phyloP scores from a whole-genome alignment of 345 rosid genomes.

The Psidium guajava region DNA sequence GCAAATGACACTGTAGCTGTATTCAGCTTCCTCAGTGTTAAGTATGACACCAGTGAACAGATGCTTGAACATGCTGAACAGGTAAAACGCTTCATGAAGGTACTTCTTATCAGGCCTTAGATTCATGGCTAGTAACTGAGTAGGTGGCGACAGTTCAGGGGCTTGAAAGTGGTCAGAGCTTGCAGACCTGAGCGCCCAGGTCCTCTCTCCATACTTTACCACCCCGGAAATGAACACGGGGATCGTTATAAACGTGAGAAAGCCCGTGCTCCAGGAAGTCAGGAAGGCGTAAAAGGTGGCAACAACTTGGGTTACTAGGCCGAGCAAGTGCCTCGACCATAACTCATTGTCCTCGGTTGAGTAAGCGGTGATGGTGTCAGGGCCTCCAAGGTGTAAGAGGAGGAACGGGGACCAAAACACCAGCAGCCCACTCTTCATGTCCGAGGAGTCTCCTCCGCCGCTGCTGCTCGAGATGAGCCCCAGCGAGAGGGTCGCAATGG shows the following conservation, averaged over 20 bases:
- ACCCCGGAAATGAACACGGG: constrained; percentile 11
- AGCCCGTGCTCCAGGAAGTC: background rate
- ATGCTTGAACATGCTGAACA: constrained; percentile 2
- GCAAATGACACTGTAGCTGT: background rate
- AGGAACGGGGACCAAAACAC: background rate
- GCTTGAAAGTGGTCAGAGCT: constrained; percentile 20
- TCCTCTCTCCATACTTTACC: constrained; percentile 18
- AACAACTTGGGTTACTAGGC: constrained; percentile 4
- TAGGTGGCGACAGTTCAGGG: constrained; percentile 2
- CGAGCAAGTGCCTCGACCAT: constrained; percentile 21
- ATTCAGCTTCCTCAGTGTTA: constrained; percentile 8
- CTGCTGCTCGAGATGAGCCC: background rate
- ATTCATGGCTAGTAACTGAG: background rate
- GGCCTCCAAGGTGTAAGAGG: background rate
- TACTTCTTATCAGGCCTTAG: background rate
- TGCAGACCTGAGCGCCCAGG: constrained; percentile 17
- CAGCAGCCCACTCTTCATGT: background rate
- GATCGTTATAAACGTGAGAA: constrained; percentile 3
- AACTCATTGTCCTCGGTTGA: constrained; percentile 24
- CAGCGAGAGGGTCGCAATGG: background rate
- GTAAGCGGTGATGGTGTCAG: constrained; percentile 11
- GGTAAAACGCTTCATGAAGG: background rate
- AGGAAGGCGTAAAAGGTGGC: constrained; percentile 7
- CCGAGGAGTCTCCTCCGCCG: background rate
- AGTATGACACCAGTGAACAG: constrained; percentile 3